Percentiles rank a stretch among this genome's conserved stretches.
phyloP scores from a whole-genome alignment of 1,139 yeast species.

The Trichomonascaceae sp. region DNA sequence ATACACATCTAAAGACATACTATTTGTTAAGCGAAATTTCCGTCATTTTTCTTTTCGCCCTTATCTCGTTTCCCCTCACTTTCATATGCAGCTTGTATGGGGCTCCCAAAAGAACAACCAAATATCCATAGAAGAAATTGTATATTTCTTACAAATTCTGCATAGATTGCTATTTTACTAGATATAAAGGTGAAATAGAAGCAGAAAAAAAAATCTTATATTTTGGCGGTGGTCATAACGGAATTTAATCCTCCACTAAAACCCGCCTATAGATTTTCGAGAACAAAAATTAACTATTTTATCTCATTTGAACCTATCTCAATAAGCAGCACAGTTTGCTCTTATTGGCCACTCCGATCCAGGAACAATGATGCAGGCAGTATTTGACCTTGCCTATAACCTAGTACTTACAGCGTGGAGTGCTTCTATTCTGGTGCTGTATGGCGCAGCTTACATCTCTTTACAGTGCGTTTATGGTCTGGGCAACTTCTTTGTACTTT shows the following conservation, averaged over 20 bases:
- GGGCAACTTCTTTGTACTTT: not conserved
- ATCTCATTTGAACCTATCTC: not conserved
- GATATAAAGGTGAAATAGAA: not conserved
- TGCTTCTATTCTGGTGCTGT: not conserved
- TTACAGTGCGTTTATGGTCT: not conserved
- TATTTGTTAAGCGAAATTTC: no score
- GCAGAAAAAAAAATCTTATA: not conserved
- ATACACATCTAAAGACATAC: no score
- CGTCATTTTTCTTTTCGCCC: not conserved
- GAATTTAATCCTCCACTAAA: no score
- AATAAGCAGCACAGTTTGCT: not conserved
- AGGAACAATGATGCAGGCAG: not conserved
- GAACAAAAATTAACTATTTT: no score
- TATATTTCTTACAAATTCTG: not conserved
- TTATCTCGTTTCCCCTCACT: not conserved
- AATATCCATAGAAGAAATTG: not conserved
- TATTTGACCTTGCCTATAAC: not conserved
- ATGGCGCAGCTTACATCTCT: not conserved
- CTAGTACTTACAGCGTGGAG: slow-evolving; percentile 1
- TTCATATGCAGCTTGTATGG: not conserved
- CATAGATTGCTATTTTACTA: no score
- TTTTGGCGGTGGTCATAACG: no score
- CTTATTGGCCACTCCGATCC: not conserved
- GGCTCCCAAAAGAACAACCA: not conserved
- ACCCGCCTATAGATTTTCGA: no score